Evolutionary conservation across 106 monocot genomes (phyloP).

Genomic region (Dendrobium nobile): DNA sequence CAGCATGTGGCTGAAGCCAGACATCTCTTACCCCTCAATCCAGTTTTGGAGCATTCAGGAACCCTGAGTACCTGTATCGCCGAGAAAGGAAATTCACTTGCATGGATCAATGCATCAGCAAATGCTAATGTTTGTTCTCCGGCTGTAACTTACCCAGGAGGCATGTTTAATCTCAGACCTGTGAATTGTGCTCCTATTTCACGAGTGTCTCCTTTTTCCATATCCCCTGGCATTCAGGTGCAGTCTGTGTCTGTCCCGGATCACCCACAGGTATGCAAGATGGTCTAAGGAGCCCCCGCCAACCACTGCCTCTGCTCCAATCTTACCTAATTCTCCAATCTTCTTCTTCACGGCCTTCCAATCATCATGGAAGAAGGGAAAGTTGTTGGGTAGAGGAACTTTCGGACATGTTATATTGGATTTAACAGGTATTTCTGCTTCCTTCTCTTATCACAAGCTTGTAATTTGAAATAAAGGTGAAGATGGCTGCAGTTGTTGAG

Average conservation of each 20-base stretch:
- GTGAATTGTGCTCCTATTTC: conserved; percentile 23
- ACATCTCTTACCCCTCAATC: not conserved
- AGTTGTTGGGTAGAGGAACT: conserved; percentile 82
- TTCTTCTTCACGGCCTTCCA: conserved; percentile 32
- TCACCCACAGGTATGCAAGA: conserved; percentile 47
- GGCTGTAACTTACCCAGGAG: conserved; percentile 11
- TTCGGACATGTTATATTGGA: conserved; percentile 95
- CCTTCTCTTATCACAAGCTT: not conserved
- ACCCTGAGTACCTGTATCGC: conserved; percentile 30
- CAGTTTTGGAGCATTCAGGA: conserved; percentile 29
- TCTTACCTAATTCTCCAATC: conserved; percentile 43
- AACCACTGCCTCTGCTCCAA: conserved; percentile 85
- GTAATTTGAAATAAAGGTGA: not conserved
- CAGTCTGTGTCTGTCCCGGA: conserved; percentile 17
- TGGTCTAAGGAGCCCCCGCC: conserved; percentile 54
- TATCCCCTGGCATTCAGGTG: conserved; percentile 41
- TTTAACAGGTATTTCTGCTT: conserved; percentile 67
- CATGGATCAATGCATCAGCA: conserved; percentile 17
- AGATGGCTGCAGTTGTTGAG: not conserved
- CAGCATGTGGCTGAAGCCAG: conserved; percentile 25
- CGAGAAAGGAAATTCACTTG: conserved; percentile 27
- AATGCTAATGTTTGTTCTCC: not conserved
- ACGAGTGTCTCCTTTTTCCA: conserved; percentile 31
- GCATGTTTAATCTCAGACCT: conserved; percentile 23
- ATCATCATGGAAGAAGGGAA: conserved; percentile 87